Evolutionary conservation across 768 basidiomycete genomes (phyloP).

Genomic region (Pisolithus orientalis): DNA sequence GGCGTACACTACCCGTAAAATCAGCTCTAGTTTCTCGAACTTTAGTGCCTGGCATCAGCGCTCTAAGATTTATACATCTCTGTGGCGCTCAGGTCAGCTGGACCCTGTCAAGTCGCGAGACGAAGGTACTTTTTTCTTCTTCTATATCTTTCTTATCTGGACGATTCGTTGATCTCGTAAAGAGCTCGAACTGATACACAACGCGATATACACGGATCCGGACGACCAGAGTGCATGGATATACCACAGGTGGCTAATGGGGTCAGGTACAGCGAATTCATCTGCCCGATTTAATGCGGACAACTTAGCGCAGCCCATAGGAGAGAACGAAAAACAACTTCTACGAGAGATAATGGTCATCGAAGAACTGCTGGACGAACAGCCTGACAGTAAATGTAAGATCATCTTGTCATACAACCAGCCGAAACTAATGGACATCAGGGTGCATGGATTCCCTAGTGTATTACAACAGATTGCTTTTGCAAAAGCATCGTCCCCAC

Average conservation of each 20-base stretch:
- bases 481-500: slow-evolving; percentile 39
- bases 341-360: slow-evolving; percentile 74
- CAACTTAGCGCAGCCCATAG: slow-evolving; percentile 30
- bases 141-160: neutral
- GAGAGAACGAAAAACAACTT: slow-evolving; percentile 51
- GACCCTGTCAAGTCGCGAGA: slow-evolving; percentile 54
- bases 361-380: slow-evolving; percentile 77
- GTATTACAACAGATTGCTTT: slow-evolving; percentile 69
- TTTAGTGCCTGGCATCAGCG: slow-evolving; percentile 99
- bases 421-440: slow-evolving; percentile 21
- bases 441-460: slow-evolving; percentile 95
- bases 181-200: slow-evolving; percentile 92
- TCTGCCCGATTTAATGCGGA: neutral
- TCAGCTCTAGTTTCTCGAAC: slow-evolving; percentile 91
- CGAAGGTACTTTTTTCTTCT: slow-evolving; percentile 44
- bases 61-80: slow-evolving; percentile 63
- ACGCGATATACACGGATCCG: slow-evolving; percentile 96
- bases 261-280: slow-evolving; percentile 47
- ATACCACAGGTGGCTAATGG: slow-evolving; percentile 96
- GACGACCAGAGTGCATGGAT: slow-evolving; percentile 97
- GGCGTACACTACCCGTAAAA: slow-evolving; percentile 82
- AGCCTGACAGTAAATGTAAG: slow-evolving; percentile 91
- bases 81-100: slow-evolving; percentile 58
- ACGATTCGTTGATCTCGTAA: neutral
- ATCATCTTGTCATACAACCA: neutral